Base-by-base conservation (phyloP, 257 asterid species). In the Anisodus acutangulus region DNA sequence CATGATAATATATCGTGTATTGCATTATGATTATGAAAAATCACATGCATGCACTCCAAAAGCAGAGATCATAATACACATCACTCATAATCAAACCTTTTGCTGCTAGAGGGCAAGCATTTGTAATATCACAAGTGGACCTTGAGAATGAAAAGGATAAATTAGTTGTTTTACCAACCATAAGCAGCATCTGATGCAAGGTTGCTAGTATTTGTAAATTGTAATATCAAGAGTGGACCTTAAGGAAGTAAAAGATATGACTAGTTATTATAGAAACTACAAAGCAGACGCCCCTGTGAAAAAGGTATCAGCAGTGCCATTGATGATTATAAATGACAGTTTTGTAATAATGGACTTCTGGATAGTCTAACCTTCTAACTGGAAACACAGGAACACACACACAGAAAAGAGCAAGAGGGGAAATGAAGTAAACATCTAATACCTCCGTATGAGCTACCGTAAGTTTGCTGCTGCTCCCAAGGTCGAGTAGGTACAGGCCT, bases 401-500 rank as follows among this genome's bases (percentile, higher is more conserved):
- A 51, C 16, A 74, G 3, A 8, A 26, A 31, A 49, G 22, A 49
- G 62, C 8, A 53, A 49, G 81, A 12, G 13, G 22, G 45, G 5
- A 31, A 51, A 51, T 74, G 35, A 49, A 31, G 2, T 12, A 49
- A 74, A 22, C 62, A 76, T 22, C 4, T 51, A 9, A 49, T 88
- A 94, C 99, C 98, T 91, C 99, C 97, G 26, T 89, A 91, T 60
- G 88, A 87, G 90, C 78, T 92, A 76, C 95, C 93, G 72, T 90
- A 91, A 22, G 93, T 89, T 87, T 87, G 94, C 83, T 87, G 92
- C 74, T 92, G 98, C 86, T 94, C 98, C 98, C 99, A 93, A 59
- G 98, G 99, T 88, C 99, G 91, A 58, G 95, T 26, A 58, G 99
- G 99, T 51, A 96, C 92, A 17, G 99, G 95, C 87, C 98, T 88